phyloP scores from a whole-genome alignment of 2,329 filamentous ascomycete species.

The Colletotrichum liaoningense region DNA sequence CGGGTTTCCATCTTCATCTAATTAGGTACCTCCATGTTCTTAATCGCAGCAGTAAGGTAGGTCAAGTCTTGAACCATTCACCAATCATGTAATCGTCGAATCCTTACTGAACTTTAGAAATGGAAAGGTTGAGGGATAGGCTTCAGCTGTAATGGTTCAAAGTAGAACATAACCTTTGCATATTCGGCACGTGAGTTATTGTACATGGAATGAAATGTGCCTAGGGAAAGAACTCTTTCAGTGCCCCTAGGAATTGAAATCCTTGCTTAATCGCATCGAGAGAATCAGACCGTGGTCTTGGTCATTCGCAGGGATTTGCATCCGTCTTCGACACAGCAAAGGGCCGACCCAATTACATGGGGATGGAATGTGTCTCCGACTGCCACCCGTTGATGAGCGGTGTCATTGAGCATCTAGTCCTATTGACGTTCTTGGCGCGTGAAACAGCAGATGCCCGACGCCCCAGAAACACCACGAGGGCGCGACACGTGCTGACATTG shows the following conservation, averaged over 20 bases:
- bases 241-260: too few species aligned
- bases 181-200: too few species aligned
- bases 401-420: not conserved
- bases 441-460: not conserved
- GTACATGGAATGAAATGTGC: too few species aligned
- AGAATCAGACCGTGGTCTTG: not conserved
- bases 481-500: not conserved
- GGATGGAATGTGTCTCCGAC: not conserved
- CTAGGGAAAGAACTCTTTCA: too few species aligned
- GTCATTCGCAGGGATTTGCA: not conserved
- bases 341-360: not conserved
- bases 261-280: not conserved
- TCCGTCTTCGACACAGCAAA: not conserved
- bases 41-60: too few species aligned
- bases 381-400: not conserved
- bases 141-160: not conserved
- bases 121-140: not conserved
- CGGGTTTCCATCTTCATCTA: not conserved
- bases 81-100: not conserved
- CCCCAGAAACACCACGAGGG: not conserved
- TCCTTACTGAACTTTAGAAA: not conserved
- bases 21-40: too few species aligned
- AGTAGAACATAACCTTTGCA: not conserved
- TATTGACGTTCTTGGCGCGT: not conserved
- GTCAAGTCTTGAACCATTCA: too few species aligned